Conservation (phyloP, 257 asterid genomes). For the Petunia axillaris region DNA sequence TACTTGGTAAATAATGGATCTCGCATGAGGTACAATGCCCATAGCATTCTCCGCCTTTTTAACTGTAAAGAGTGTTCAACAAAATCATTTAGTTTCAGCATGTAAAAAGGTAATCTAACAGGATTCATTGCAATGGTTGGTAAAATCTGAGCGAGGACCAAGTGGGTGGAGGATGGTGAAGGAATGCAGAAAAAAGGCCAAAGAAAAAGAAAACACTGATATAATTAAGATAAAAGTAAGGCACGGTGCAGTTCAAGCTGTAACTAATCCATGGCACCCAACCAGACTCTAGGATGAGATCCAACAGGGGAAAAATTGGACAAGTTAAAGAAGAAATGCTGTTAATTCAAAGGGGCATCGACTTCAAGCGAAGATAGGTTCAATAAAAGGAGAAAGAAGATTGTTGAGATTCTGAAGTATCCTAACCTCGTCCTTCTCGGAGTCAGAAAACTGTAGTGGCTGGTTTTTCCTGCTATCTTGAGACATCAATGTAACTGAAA, state of each 20-base stretch:
- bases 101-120: neutral
- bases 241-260: neutral
- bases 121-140: neutral
- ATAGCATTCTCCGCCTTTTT: constrained; percentile 74
- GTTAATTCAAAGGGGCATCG: neutral
- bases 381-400: neutral
- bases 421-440: constrained; percentile 80
- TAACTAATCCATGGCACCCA: neutral
- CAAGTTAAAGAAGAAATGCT: neutral
- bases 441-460: constrained; percentile 45
- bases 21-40: constrained; percentile 96
- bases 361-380: neutral
- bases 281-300: neutral
- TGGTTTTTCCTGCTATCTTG: constrained; percentile 37
- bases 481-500: constrained; percentile 44
- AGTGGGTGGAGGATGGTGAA: neutral
- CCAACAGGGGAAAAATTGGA: neutral
- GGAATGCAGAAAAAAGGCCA: neutral
- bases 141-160: neutral
- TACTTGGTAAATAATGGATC: constrained; percentile 87
- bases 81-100: constrained; percentile 9
- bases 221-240: neutral
- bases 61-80: constrained; percentile 48
- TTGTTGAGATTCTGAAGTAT: constrained; percentile 6
- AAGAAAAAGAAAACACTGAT: neutral